A percentile compares a stretch with the other conserved stretches of the same genome.
Evolutionary conservation across 2,329 filamentous ascomycete species (phyloP).

Genomic region (Aphanocladium album): DNA sequence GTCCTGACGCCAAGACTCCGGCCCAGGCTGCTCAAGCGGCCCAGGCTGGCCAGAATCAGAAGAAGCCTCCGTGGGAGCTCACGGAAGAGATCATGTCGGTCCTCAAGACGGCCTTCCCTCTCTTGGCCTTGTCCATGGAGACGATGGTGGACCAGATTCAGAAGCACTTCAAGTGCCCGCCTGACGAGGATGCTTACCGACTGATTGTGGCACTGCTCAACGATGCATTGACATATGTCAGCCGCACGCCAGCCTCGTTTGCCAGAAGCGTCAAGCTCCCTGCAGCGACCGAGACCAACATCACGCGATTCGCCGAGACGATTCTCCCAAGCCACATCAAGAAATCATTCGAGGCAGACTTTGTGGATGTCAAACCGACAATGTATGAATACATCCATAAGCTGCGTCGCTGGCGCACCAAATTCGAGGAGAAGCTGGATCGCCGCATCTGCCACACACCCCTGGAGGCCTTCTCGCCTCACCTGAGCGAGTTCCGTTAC

Average conservation of each 20-base stretch:
- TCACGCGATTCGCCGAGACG: conserved; percentile 92
- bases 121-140: conserved; percentile 96
- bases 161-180: conserved; percentile 98
- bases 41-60: conserved; percentile 33
- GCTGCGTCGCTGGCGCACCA: conserved; percentile 89
- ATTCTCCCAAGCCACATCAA: conserved; percentile 92
- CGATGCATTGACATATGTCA: conserved; percentile 89
- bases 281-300: conserved; percentile 86
- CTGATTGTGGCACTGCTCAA: conserved; percentile 97
- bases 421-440: conserved; percentile 96
- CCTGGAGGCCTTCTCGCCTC: conserved; percentile 80
- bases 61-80: conserved; percentile 91
- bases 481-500: conserved; percentile 94
- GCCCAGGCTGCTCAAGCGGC: conserved; percentile 9
- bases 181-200: conserved; percentile 95
- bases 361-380: conserved; percentile 89
- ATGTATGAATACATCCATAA: conserved; percentile 99
- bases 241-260: conserved; percentile 79
- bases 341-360: conserved; percentile 95
- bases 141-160: conserved; percentile 99
- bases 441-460: conserved; percentile 67
- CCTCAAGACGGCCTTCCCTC: conserved; percentile 92
- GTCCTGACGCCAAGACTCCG: conserved; percentile 15
- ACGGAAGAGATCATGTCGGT: conserved; percentile 94
- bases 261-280: conserved; percentile 89